Evolutionary conservation across 495 filamentous ascomycete species (phyloP).

Genomic region (Terfezia claveryi): DNA sequence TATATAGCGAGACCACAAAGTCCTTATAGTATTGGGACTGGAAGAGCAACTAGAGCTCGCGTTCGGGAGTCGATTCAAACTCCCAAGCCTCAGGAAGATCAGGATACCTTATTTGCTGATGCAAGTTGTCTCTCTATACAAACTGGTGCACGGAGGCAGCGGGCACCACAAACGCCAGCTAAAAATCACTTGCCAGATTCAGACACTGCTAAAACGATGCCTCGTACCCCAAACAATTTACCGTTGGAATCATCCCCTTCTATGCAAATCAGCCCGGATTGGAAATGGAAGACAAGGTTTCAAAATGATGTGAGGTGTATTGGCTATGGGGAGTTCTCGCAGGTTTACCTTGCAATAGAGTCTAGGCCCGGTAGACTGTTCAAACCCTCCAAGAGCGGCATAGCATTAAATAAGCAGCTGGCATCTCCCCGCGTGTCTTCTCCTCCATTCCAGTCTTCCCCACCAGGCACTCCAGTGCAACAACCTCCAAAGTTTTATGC

Average conservation of each 20-base stretch:
- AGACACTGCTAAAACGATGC: not conserved
- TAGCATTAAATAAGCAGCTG: constrained; percentile 6
- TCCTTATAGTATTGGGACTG: not conserved
- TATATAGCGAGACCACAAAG: not conserved
- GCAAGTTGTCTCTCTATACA: too few relatives aligned
- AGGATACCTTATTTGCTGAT: too few relatives aligned
- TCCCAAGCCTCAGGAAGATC: not conserved
- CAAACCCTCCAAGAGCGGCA: constrained; percentile 8
- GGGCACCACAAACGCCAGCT: constrained; percentile 1
- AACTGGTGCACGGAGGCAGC: too few relatives aligned
- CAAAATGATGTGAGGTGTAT: constrained; percentile 44
- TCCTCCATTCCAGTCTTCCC: constrained; percentile 22
- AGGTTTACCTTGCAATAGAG: constrained; percentile 60
- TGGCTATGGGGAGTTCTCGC: constrained; percentile 78
- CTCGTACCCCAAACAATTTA: constrained; percentile 31
- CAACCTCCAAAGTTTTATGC: constrained; percentile 46
- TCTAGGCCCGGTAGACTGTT: constrained; percentile 12
- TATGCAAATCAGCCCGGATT: constrained; percentile 11
- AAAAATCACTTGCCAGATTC: too few relatives aligned
- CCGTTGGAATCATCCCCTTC: constrained; percentile 29
- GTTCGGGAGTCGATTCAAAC: not conserved
- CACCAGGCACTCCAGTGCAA: constrained; percentile 11
- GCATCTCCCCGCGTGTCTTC: constrained; percentile 9
- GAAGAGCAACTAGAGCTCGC: not conserved
- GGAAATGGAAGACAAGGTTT: constrained; percentile 31